Percentiles rank a stretch among this genome's conserved stretches.
Conservation (phyloP, 2,329 filamentous ascomycete genomes). For the Beauveria asiatica region DNA sequence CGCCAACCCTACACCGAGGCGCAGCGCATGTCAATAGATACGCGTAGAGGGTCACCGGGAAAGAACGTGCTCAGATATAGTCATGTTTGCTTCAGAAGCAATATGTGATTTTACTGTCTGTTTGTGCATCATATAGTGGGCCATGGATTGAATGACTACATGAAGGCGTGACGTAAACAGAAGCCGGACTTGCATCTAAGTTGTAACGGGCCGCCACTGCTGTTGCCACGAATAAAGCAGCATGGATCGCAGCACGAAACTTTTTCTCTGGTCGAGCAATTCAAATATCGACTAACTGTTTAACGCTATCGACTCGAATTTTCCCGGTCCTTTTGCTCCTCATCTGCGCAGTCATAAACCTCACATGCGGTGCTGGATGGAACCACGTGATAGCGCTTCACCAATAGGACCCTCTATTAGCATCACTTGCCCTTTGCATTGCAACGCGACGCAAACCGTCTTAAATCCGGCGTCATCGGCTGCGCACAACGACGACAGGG, state of each 20-base stretch:
- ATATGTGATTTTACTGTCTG: too few relatives aligned
- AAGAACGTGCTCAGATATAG: not conserved
- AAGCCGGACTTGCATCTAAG: not conserved
- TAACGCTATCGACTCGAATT: not conserved
- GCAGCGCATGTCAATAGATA: not conserved
- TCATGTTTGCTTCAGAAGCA: too few relatives aligned
- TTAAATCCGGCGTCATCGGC: constrained; percentile 25
- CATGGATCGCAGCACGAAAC: not conserved
- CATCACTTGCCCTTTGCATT: not conserved
- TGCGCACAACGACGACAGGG: constrained; percentile 20
- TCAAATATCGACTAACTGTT: not conserved
- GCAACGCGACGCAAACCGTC: constrained; percentile 21
- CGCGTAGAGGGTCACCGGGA: not conserved
- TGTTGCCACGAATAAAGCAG: not conserved
- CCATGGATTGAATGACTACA: not conserved
- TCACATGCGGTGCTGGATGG: not conserved
- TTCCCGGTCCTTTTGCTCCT: not conserved
- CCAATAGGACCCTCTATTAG: not conserved
- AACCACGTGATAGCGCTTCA: constrained; percentile 15
- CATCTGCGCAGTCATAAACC: not conserved
- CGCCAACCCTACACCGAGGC: not conserved
- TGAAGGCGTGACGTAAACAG: not conserved
- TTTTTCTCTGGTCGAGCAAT: not conserved
- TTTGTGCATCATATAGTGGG: not conserved
- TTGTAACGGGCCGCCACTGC: not conserved